phyloP scores from a whole-genome alignment of 768 basidiomycete species.

The Erythrobasidium yunnanense region DNA sequence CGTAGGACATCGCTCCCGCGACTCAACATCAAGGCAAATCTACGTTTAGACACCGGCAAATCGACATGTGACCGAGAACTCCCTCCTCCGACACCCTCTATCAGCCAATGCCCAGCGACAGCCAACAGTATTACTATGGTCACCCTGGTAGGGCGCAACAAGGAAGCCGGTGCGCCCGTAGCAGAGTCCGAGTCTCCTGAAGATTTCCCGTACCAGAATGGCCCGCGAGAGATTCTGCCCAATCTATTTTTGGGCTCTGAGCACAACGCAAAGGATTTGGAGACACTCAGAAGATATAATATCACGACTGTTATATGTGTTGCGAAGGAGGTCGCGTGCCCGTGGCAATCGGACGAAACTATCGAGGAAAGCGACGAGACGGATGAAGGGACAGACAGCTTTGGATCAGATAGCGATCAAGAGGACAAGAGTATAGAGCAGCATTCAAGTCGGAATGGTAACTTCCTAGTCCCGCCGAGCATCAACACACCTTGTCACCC shows the following conservation, averaged over 20 bases:
- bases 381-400: not conserved
- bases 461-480: too few species aligned
- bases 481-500: too few species aligned
- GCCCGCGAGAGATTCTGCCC: slow-evolving; percentile 73
- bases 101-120: not conserved
- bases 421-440: too few species aligned
- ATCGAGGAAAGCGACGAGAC: not conserved
- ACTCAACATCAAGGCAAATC: slow-evolving; percentile 27
- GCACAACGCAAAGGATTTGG: slow-evolving; percentile 74
- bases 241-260: slow-evolving; percentile 83
- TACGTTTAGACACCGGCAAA: too few species aligned
- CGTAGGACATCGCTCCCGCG: slow-evolving; percentile 34
- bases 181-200: too few species aligned
- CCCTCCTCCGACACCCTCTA: slow-evolving; percentile 2
- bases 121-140: not conserved
- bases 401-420: not conserved
- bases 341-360: slow-evolving; percentile 27
- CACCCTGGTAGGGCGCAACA: not conserved
- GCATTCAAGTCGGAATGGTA: too few species aligned
- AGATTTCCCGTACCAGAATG: slow-evolving; percentile 57
- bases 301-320: slow-evolving; percentile 80
- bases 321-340: slow-evolving; percentile 65
- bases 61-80: too few species aligned
- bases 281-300: slow-evolving; percentile 55
- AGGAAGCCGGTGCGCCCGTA: not conserved